Conservation (phyloP, 2,329 filamentous ascomycete species). For the Grosmannia penicillata region DNA sequence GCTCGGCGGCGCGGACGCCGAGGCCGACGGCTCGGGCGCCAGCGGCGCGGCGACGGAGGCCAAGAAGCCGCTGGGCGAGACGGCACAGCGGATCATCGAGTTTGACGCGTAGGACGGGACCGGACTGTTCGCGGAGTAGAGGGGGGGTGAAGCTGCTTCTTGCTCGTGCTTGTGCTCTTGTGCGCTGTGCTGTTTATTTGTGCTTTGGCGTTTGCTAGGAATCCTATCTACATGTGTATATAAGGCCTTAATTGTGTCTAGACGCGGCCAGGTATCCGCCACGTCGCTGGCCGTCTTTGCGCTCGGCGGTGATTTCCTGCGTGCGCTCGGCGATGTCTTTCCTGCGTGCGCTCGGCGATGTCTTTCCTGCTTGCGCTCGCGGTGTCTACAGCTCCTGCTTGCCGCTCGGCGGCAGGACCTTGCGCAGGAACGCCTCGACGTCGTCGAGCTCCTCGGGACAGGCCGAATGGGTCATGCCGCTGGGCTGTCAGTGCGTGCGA, state of each 20-base stretch:
- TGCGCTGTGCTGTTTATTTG: background rate
- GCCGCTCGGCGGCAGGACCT: slow-evolving; percentile 26
- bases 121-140: too few species aligned
- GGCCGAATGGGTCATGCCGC: slow-evolving; percentile 61
- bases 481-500: slow-evolving; percentile 17
- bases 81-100: slow-evolving; percentile 25
- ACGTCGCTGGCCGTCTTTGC: too few species aligned
- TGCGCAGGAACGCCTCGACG: slow-evolving; percentile 45
- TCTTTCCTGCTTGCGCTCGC: background rate
- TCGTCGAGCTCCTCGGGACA: slow-evolving; percentile 68
- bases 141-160: too few species aligned
- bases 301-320: too few species aligned
- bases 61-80: slow-evolving; percentile 10
- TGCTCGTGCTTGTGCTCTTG: too few species aligned
- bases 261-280: too few species aligned
- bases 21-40: slow-evolving; percentile 32
- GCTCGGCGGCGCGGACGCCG: slow-evolving; percentile 59
- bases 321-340: too few species aligned
- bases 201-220: too few species aligned
- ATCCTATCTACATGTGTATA: too few species aligned
- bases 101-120: slow-evolving; percentile 27
- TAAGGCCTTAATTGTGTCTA: too few species aligned
- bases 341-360: background rate
- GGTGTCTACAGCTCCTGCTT: slow-evolving; percentile 13
- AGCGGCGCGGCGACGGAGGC: background rate